phyloP scores from a whole-genome alignment of 1,284 basidiomycete species.

The Agroathelia rolfsii region DNA sequence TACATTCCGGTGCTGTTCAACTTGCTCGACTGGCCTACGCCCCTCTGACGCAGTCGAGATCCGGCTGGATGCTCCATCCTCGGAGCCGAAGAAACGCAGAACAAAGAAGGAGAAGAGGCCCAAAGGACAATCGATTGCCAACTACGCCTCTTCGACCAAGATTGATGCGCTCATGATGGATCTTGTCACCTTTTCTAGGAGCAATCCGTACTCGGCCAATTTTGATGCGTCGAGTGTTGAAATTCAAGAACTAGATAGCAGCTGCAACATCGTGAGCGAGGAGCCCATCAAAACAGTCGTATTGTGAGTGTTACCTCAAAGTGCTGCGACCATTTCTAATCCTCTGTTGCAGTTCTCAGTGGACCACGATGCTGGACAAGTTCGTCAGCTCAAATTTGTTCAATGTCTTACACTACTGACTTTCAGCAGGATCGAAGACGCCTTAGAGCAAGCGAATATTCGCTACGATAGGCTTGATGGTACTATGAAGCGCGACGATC shows the following conservation, averaged over 20 bases:
- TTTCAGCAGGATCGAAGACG: constrained; percentile 71
- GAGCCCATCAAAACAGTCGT: constrained; percentile 80
- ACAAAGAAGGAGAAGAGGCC: constrained; percentile 62
- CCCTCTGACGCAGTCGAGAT: constrained; percentile 72
- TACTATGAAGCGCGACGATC: constrained; percentile 91
- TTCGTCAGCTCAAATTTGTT: constrained; percentile 26
- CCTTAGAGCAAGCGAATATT: constrained; percentile 72
- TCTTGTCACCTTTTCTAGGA: constrained; percentile 64
- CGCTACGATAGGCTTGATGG: constrained; percentile 89
- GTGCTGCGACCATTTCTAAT: constrained; percentile 4
- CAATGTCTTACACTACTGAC: constrained; percentile 10
- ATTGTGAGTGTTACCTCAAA: constrained; percentile 61
- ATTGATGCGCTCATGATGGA: constrained; percentile 72
- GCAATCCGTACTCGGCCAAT: constrained; percentile 78
- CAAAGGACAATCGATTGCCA: constrained; percentile 45
- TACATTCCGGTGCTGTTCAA: constrained; percentile 54
- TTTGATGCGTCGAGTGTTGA: constrained; percentile 67
- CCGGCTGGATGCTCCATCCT: constrained; percentile 36
- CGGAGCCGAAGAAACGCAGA: constrained; percentile 51
- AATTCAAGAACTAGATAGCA: constrained; percentile 62
- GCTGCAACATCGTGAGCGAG: constrained; percentile 62
- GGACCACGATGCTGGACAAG: constrained; percentile 95
- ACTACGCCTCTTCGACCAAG: constrained; percentile 77
- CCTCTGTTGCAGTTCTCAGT: constrained; percentile 73
- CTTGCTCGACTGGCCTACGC: constrained; percentile 59